phyloP scores from a whole-genome alignment of 208 protist species.

The Crithidia expoeki region DNA sequence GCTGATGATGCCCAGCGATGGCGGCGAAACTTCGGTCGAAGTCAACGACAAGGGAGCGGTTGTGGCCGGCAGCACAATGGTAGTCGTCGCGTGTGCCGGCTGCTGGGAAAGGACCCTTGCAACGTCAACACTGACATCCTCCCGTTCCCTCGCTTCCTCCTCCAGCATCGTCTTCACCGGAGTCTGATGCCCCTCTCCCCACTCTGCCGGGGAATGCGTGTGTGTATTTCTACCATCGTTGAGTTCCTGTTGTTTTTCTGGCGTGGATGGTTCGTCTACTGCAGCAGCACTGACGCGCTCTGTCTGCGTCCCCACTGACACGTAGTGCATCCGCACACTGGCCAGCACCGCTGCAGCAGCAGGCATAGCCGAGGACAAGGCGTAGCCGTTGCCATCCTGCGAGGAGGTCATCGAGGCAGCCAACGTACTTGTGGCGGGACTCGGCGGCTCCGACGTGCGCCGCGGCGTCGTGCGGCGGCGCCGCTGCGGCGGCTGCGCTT shows the following conservation, averaged over 20 bases:
- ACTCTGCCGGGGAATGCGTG: background rate
- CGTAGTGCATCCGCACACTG: conserved; percentile 18
- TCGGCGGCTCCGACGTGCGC: conserved; percentile 37
- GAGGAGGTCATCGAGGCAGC: conserved; percentile 39
- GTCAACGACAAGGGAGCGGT: conserved; percentile 29
- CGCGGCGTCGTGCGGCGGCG: conserved; percentile 49
- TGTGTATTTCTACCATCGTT: background rate
- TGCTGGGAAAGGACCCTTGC: background rate
- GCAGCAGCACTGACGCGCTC: background rate
- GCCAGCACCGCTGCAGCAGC: conserved; percentile 7
- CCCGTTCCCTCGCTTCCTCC: background rate
- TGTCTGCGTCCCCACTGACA: conserved; percentile 33
- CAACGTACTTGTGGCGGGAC: conserved; percentile 43
- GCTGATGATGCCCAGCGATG: conserved; percentile 16
- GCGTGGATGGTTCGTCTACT: background rate
- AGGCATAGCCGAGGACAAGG: background rate
- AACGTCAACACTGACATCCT: no score
- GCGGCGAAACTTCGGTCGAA: conserved; percentile 29
- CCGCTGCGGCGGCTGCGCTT: conserved; percentile 14
- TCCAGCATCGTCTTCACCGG: conserved; percentile 10
- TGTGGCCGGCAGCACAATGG: conserved; percentile 4
- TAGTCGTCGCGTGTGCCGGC: background rate
- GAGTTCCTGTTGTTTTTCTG: background rate
- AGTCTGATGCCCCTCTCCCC: background rate
- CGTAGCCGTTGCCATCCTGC: conserved; percentile 16